These are phyloP conservation scores for Letharia lupina DNA, from an alignment of 495 filamentous ascomycete species.

Conservation along the genomic window DNA sequence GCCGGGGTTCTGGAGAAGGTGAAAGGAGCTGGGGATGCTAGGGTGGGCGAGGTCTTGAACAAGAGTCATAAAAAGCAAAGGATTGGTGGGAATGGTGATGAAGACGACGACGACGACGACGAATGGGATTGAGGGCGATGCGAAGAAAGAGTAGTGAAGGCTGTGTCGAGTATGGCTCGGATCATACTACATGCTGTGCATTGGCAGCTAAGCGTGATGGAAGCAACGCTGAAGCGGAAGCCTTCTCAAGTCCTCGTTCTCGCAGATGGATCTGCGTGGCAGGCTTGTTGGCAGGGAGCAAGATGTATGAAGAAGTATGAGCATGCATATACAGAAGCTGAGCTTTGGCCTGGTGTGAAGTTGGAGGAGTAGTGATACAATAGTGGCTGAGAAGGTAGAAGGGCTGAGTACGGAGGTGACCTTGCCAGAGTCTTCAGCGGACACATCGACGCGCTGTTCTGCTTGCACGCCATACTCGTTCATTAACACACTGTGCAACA, in stretches of 20 bases:
- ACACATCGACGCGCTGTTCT: neutral
- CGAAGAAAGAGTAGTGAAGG: neutral
- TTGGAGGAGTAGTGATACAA: neutral
- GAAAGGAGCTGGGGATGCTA: conserved; percentile 42
- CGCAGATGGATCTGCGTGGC: neutral
- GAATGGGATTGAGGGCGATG: conserved; percentile 55
- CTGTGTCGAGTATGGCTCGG: neutral
- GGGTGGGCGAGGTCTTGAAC: conserved; percentile 26
- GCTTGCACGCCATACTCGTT: neutral
- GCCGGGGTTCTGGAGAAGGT: conserved; percentile 50
- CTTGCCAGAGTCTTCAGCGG: neutral
- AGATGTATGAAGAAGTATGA: neutral
- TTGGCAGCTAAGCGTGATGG: neutral
- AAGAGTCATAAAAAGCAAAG: conserved; percentile 31
- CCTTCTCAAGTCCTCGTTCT: neutral
- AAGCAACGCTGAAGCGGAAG: neutral
- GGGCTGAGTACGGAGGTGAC: neutral
- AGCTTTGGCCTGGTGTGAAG: neutral
- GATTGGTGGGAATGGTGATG: conserved; percentile 27
- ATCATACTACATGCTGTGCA: neutral
- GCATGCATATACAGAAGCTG: neutral
- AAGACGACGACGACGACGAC: conserved; percentile 48
- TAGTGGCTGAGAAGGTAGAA: neutral
- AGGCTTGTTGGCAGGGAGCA: neutral
- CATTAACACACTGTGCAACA: neutral